phyloP scores from a whole-genome alignment of 805 yeast species.

The Candida peoriensis region DNA sequence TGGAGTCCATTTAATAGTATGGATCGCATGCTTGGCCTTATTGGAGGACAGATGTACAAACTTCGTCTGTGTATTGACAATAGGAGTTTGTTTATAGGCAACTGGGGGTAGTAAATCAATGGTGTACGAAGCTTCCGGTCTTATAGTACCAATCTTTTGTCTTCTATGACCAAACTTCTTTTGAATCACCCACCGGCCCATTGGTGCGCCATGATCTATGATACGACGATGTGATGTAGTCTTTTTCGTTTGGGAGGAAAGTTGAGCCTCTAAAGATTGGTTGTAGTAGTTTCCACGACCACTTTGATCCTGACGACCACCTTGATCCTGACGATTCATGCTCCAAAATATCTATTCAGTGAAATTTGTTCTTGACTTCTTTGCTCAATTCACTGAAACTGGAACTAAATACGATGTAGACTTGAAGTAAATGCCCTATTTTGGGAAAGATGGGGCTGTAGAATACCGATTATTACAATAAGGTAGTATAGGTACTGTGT shows the following conservation, averaged over 20 bases:
- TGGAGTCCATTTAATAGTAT: conserved; percentile 93
- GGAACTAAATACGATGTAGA: no score
- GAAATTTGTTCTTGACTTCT: no score
- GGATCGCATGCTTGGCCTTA: conserved; percentile 87
- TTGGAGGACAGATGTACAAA: conserved; percentile 89
- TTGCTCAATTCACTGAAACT: no score
- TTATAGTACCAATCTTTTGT: conserved; percentile 42
- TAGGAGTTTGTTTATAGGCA: conserved; percentile 46
- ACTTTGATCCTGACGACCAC: no score
- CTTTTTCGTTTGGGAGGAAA: conserved; percentile 41
- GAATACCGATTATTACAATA: no score
- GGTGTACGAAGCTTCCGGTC: conserved; percentile 67
- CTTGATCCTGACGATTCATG: no score
- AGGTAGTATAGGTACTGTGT: no score
- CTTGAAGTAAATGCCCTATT: no score
- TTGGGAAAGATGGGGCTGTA: no score
- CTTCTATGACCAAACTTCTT: conserved; percentile 39
- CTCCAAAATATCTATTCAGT: no score
- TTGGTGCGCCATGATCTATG: conserved; percentile 71
- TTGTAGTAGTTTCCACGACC: no score
- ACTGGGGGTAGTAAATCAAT: conserved; percentile 62
- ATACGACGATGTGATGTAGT: conserved; percentile 56
- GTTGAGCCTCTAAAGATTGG: conserved; percentile 23
- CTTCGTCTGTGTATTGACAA: conserved; percentile 66
- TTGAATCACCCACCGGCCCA: conserved; percentile 57